Conservation (phyloP, 257 asterid species). For the Gentiana dahurica region DNA sequence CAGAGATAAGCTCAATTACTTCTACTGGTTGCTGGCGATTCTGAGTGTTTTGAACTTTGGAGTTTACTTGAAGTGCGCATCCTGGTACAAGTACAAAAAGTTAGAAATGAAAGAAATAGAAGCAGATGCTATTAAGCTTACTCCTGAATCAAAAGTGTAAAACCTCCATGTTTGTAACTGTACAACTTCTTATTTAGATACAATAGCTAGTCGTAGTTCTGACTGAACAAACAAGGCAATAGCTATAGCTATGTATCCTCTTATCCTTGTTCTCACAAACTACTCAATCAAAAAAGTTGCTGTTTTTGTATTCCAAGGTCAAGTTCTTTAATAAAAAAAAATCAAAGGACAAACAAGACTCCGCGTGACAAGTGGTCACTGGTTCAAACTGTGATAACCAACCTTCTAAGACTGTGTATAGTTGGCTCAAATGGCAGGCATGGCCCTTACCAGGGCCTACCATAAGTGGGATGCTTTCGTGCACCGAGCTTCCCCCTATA, state of each 20-base stretch:
- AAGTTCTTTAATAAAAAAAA: neutral
- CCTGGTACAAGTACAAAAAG: constrained; percentile 64
- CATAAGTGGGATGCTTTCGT: too few species aligned
- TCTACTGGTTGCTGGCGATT: constrained; percentile 46
- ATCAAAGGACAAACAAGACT: too few species aligned
- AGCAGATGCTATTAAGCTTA: constrained; percentile 2
- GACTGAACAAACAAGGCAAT: neutral
- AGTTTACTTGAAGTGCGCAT: constrained; percentile 42
- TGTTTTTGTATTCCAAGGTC: neutral
- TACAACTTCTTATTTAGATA: neutral
- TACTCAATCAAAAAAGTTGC: neutral
- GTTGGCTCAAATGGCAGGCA: too few species aligned
- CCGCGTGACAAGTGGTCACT: too few species aligned
- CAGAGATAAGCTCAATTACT: constrained; percentile 50
- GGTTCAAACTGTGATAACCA: too few species aligned
- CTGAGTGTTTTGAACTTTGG: constrained; percentile 50
- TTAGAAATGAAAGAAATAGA: constrained; percentile 24
- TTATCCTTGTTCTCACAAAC: neutral
- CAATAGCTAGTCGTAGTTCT: neutral
- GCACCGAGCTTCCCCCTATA: too few species aligned
- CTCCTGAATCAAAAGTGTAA: constrained; percentile 7
- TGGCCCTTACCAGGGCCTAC: too few species aligned
- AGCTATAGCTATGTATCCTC: neutral
- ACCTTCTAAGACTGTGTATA: too few species aligned
- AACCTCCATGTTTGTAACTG: neutral